Base-by-base conservation (phyloP, 2,329 filamentous ascomycete genomes). In the Aspergillus latus region DNA sequence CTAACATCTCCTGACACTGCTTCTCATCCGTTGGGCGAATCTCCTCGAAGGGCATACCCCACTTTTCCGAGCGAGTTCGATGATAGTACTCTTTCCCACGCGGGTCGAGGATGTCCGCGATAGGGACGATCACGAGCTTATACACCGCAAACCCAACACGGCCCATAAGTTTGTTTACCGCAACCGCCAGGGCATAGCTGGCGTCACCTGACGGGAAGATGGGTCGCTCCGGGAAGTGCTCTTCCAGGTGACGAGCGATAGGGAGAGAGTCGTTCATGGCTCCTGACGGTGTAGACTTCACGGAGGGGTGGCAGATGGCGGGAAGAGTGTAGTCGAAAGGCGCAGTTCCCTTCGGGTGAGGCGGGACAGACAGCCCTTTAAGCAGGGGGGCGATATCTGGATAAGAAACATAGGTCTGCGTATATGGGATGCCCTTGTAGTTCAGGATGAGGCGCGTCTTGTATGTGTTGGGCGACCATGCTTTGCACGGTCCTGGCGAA, bases 211-310 rank as follows among this genome's bases (percentile, higher is more conserved):
- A 70, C 5, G 71, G 71, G 49, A 72, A 73, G 28, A 73, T 59
- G 4, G 68, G 59, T 0, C 61, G 66, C 1, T 63, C 64, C 1
- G 70, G 69, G 54, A 64, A 72, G 2, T 62, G 29, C 21, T 65
- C 63, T 48, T 73, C 70, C 2, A 72, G 59, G 36, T 72, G 68
- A 13, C 59, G 21, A 40, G 68, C 65, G 40, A 73, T 72, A 1
- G 71, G 62, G 10, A 71, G 54, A 0, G 71, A 73, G 53, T 72
- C 69, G 66, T 69, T 71, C 45, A 73, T 57, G 7, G 66, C 64
- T 11, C 68, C 67, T 15, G 63, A 47, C 0, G 64, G 52, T 53
- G 66, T 71, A 4, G 61, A 57, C 1, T 49, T 60, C 8, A 69
- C 56, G 0, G 65, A 65, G 9, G 62, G 64, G 54, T 73, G 70